These are phyloP conservation scores for Fraxinus americana DNA, from an alignment of 257 asterid species.

Conservation along the genomic window DNA sequence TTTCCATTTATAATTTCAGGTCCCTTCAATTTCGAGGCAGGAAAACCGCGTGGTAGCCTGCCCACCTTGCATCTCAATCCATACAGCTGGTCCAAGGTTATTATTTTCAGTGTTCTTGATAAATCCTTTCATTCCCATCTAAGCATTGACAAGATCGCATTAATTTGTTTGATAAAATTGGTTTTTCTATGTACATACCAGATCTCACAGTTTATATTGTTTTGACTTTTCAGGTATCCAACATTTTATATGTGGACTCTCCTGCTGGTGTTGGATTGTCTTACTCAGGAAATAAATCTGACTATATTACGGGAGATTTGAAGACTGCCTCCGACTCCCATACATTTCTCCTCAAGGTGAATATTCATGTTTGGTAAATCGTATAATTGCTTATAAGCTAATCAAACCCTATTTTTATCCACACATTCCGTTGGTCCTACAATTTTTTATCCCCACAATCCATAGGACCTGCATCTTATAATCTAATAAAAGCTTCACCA, in stretches of 20 bases:
- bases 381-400: background rate
- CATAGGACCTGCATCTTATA: background rate
- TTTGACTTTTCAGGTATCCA: conserved; percentile 62
- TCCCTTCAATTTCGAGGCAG: conserved; percentile 83
- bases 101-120: conserved; percentile 17
- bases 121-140: conserved; percentile 7
- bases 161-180: background rate
- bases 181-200: background rate
- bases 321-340: conserved; percentile 86
- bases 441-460: no score
- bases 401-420: no score
- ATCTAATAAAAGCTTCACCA: background rate
- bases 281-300: conserved; percentile 65
- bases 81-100: conserved; percentile 95
- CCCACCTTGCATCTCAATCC: conserved; percentile 87
- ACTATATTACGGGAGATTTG: conserved; percentile 76
- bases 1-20: conserved; percentile 46
- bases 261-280: conserved; percentile 96
- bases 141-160: background rate
- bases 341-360: conserved; percentile 81
- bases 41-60: conserved; percentile 53
- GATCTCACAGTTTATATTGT: background rate
- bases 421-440: no score
- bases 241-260: conserved; percentile 76
- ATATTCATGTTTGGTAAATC: background rate